Evolutionary conservation across 352 stramenopile species (phyloP).

Genomic region (Phytophthora macrochlamydospora): DNA sequence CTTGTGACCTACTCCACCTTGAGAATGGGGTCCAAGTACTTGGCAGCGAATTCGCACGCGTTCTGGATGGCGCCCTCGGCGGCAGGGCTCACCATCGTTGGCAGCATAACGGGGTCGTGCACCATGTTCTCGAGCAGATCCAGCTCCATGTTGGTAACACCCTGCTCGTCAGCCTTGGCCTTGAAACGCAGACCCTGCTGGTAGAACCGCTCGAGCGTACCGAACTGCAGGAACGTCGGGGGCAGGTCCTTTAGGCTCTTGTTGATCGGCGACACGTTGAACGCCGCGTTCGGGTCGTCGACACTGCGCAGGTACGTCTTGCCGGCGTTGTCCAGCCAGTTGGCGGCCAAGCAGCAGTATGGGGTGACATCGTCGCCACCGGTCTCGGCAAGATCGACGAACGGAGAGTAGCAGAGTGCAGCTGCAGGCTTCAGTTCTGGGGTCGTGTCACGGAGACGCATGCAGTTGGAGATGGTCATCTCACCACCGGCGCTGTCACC

Average conservation of each 20-base stretch:
- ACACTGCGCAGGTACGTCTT: constrained; percentile 16
- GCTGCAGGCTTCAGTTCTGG: constrained; percentile 12
- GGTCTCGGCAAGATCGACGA: constrained; percentile 13
- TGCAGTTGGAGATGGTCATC: constrained; percentile 16
- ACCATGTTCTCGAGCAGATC: constrained; percentile 35
- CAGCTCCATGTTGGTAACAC: constrained; percentile 36
- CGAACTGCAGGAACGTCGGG: constrained; percentile 37
- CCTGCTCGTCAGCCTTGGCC: constrained; percentile 21
- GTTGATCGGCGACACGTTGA: constrained; percentile 33
- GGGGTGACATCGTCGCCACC: constrained; percentile 14
- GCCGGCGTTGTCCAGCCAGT: constrained; percentile 19
- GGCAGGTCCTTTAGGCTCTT: constrained; percentile 33
- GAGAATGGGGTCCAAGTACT: constrained; percentile 20
- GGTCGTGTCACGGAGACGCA: constrained; percentile 11
- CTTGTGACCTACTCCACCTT: background rate
- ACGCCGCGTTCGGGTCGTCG: constrained; percentile 3
- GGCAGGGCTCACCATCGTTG: constrained; percentile 21
- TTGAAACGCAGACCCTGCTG: constrained; percentile 29
- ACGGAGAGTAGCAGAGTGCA: constrained; percentile 15
- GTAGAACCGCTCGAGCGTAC: constrained; percentile 30
- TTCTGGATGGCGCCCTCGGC: constrained; percentile 21
- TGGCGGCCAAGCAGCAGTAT: constrained; percentile 23
- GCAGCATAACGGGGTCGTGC: constrained; percentile 21
- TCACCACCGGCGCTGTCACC: constrained; percentile 17
- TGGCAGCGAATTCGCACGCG: constrained; percentile 24